Base-by-base conservation (phyloP, 2,329 filamentous ascomycete genomes). In the Cordyceps tenuipes region DNA sequence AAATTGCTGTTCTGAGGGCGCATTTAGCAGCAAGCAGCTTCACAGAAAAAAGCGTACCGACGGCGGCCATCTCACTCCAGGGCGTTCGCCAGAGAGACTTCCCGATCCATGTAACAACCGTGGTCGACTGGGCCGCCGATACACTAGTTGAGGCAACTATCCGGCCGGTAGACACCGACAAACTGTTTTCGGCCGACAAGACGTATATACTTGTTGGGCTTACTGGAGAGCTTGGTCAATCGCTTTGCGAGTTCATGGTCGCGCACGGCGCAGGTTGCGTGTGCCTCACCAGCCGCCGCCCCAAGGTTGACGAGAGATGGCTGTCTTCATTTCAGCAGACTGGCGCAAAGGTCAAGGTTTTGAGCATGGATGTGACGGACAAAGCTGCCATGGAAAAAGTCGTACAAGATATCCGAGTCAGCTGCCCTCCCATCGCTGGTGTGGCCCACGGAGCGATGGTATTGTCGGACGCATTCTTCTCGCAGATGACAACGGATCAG, bases 371-470 rank as follows among this genome's bases (percentile, higher is more conserved):
- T 13, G 34, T 36, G 34, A 36, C 34, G 34, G 34, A 36, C 9
- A 36, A 4, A 36, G 34, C 3, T 13, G 34, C 10, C 1, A 10
- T 36, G 34, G 34, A 36, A 36, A 2, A 36, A 13, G 34, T 13
- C 12, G 13, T 36, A 10, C 9, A 36, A 10, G 34, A 36, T 3
- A 36, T 36, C 12, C 34, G 34, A 10, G 5, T 10, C 34, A 36
- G 34, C 12, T 36, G 34, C 34, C 72, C 73, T 0, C 68, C 70
- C 0, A 71, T 80, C 31, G 70, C 64, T 0, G 78, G 78, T 17
- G 73, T 79, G 0, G 70, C 68, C 1, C 70, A 79, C 43, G 77
- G 70, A 0, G 76, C 77, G 7, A 75, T 79, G 73, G 71, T 80
- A 21, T 17, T 47, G n/a, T 10, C 19, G 13, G 44, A 46, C 8